Evolutionary conservation across 768 basidiomycete species (phyloP), one percentile per base, ranked within the genome.

Genomic region (Termitomyces sp.): DNA sequence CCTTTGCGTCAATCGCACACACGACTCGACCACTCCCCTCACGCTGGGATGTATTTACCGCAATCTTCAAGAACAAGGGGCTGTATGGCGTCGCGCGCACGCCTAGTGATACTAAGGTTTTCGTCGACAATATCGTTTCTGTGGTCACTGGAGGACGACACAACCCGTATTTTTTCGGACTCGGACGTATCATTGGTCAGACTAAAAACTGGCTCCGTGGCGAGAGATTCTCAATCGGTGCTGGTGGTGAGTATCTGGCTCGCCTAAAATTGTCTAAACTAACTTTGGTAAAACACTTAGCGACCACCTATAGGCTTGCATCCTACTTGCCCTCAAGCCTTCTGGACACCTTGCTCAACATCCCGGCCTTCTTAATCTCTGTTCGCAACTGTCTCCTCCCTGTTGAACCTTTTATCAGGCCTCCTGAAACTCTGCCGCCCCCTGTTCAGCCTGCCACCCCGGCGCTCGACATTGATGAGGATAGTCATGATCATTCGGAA

Each of bases 201-300:
- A 32, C 83, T 25, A 74, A 75, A 55, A 79, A 84, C 60, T 84
- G 83, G 78, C 63, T 87, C 27, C 77, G 81, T 32, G 89, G 90
- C 2, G 82, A 89, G 53, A 71, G 89, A 37, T 82, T 90, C 64
- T 80, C 84, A 19, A 73, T 93, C 54, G 92, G 92, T 56, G 86
- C 92, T 50, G 92, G 91, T 70, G 89, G 90, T 92, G 65, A 64
- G 82, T 71, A 19, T 0, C 32, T 23, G 14, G 25, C 21, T 53
- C 16, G 46, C 31, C 32, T 25, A 38, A 25, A 29, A 17, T 40
- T 19, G 31, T 44, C 34, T 47, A 47, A 25, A 32, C 27, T 42
- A 56, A 68, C 11, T 19, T 62, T 51, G 60, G 14, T 41, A 54
- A 17, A 35, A 11, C 54, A 40, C 45, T n/a, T 62, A 90, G 91